These are phyloP conservation scores for Colletotrichum sp. DNA, from an alignment of 2,329 filamentous ascomycete species.

Conservation along the genomic window DNA sequence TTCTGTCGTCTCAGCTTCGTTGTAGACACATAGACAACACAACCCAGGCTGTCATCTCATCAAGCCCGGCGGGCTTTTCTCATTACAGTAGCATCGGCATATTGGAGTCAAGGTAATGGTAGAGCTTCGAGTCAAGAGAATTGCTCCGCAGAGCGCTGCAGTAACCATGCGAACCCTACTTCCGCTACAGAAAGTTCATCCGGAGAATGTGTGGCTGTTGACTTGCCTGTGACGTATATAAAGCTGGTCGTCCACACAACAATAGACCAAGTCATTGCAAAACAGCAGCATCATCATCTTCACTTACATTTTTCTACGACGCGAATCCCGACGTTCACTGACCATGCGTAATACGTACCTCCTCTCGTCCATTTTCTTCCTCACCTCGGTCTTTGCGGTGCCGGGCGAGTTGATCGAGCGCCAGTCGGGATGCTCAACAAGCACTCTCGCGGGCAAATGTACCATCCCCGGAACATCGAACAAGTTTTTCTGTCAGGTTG, in stretches of 20 bases:
- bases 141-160: neutral
- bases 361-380: neutral
- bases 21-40: neutral
- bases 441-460: neutral
- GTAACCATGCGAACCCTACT: neutral
- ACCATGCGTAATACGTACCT: neutral
- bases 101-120: neutral
- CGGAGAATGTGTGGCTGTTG: neutral
- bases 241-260: neutral
- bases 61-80: neutral
- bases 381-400: neutral
- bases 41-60: neutral
- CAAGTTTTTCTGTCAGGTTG: neutral
- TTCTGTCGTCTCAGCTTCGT: neutral
- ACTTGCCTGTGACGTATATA: neutral
- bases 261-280: accelerated
- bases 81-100: neutral
- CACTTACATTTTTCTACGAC: neutral
- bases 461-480: neutral
- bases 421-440: neutral
- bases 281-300: neutral
- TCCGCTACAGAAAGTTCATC: neutral
- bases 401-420: neutral
- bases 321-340: neutral
- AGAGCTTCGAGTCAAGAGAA: neutral